A percentile compares a stretch with the other conserved stretches of the same genome.
Conservation (phyloP, 2,329 filamentous ascomycete genomes). For the Cercospora brassicicola region DNA sequence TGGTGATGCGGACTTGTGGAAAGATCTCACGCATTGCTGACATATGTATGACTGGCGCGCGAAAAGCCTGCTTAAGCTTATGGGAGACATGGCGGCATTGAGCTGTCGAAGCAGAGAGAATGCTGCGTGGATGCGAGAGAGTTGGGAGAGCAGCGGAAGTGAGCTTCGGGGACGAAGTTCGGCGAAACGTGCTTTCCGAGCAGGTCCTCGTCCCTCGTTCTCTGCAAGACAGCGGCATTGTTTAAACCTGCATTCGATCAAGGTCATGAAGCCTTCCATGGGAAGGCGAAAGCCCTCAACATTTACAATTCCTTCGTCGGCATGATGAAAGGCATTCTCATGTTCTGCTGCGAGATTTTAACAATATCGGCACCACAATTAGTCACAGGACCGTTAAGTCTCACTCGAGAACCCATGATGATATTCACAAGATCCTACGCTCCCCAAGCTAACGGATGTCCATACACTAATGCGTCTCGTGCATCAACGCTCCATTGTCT, state of each 20-base stretch:
- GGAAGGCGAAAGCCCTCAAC: too few relatives aligned
- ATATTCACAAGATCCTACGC: not conserved
- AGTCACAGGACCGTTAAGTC: not conserved
- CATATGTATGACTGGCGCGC: conserved; percentile 10
- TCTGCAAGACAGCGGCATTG: too few relatives aligned
- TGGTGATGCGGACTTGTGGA: not conserved
- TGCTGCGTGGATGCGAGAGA: not conserved
- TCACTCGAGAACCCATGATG: not conserved
- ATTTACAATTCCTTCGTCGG: too few relatives aligned
- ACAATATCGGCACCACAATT: not conserved
- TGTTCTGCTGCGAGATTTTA: not conserved
- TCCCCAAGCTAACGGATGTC: not conserved
- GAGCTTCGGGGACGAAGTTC: not conserved
- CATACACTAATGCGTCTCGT: not conserved
- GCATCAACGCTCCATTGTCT: not conserved
- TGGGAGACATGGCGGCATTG: conserved; percentile 11
- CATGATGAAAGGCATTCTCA: too few relatives aligned
- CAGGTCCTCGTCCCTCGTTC: not conserved
- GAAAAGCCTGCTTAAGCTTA: conserved; percentile 1
- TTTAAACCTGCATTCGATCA: too few relatives aligned
- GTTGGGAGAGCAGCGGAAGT: not conserved
- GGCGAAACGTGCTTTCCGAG: not conserved
- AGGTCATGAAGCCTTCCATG: not conserved
- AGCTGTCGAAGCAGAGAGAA: not conserved
- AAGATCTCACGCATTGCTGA: conserved; percentile 3